phyloP scores from a whole-genome alignment of 2,329 filamentous ascomycete genomes.

The Diaporthe citri region DNA sequence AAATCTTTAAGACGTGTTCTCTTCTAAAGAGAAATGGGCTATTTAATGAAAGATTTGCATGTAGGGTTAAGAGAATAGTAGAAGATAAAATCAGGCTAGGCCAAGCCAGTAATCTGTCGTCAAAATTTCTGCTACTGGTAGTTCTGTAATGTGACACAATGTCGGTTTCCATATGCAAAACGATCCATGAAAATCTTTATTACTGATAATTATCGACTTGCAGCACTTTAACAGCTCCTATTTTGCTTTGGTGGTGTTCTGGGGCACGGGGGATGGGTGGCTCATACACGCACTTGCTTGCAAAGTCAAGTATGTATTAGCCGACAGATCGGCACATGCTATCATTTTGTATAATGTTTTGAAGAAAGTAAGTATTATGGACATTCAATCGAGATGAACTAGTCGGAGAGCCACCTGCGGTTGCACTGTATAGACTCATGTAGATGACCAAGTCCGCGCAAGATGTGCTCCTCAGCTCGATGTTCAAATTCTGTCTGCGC shows the following conservation, averaged over 20 bases:
- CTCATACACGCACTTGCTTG: background rate
- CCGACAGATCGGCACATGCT: background rate
- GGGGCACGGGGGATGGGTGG: too few species aligned
- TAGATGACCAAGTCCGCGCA: background rate
- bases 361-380: background rate
- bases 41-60: background rate
- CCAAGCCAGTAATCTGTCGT: too few species aligned
- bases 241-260: too few species aligned
- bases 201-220: too few species aligned
- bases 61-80: background rate
- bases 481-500: background rate
- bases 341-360: background rate
- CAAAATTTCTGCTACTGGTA: too few species aligned
- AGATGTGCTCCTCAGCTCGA: background rate
- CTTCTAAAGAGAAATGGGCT: background rate
- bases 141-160: too few species aligned
- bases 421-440: background rate
- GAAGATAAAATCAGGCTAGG: background rate
- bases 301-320: too few species aligned
- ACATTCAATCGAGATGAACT: too few species aligned
- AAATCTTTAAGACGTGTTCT: background rate
- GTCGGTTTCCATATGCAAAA: too few species aligned
- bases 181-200: too few species aligned
- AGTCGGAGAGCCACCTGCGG: background rate
- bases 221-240: too few species aligned